Conservation (phyloP, 176 grass and related monocot species). For the Puya raimondii region DNA sequence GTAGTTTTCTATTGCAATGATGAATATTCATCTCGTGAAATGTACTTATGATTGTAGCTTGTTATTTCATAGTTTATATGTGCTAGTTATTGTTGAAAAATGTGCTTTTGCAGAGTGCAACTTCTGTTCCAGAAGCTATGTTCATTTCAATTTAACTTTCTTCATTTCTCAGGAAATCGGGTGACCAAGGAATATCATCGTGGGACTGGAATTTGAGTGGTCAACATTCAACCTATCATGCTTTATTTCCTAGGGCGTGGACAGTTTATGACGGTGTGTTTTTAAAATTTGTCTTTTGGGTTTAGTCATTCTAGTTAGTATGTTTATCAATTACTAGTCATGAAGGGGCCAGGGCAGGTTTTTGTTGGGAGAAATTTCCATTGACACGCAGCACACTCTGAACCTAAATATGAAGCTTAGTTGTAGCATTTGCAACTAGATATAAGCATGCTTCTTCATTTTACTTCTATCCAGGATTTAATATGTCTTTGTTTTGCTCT, state of each 20-base stretch:
- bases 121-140: conserved; percentile 11
- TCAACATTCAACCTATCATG: conserved; percentile 91
- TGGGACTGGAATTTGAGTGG: conserved; percentile 97
- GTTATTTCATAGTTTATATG: not conserved
- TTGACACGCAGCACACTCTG: not conserved
- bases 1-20: no score
- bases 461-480: not conserved
- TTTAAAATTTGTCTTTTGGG: conserved; percentile 9
- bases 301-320: not conserved
- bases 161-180: conserved; percentile 53
- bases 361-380: not conserved
- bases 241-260: conserved; percentile 96
- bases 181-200: conserved; percentile 79
- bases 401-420: not conserved
- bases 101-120: not conserved
- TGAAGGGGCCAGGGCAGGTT: not conserved
- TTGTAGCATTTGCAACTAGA: not conserved
- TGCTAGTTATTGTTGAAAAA: not conserved
- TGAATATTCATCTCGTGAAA: not conserved
- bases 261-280: conserved; percentile 90
- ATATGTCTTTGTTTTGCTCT: conserved; percentile 25
- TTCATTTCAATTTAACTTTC: conserved; percentile 4
- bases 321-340: not conserved
- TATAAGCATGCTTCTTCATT: not conserved
- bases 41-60: not conserved